A percentile compares a stretch with the other conserved stretches of the same genome.
Evolutionary conservation across 352 stramenopile species (phyloP).

Genomic region (Pythium chondricola): DNA sequence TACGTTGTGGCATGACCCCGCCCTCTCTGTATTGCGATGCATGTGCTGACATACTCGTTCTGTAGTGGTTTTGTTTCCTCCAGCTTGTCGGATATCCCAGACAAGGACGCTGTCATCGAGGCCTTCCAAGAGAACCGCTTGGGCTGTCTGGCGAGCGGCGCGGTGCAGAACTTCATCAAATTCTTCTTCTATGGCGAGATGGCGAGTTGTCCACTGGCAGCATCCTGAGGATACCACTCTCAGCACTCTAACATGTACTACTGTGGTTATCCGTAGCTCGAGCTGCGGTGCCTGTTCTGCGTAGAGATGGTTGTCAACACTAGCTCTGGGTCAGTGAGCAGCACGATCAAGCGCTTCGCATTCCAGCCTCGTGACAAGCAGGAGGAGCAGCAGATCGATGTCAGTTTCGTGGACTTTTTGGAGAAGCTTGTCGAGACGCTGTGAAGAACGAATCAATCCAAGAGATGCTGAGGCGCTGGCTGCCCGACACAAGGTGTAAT

Average conservation of each 20-base stretch:
- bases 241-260: too few species aligned
- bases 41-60: too few species aligned
- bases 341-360: slow-evolving; percentile 68
- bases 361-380: slow-evolving; percentile 47
- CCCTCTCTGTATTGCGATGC: not conserved
- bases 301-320: slow-evolving; percentile 70
- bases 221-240: too few species aligned
- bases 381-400: slow-evolving; percentile 75
- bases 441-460: slow-evolving; percentile 19
- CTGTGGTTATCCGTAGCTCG: slow-evolving; percentile 29
- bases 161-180: slow-evolving; percentile 67
- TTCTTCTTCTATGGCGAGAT: slow-evolving; percentile 88
- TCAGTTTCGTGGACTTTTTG: slow-evolving; percentile 82
- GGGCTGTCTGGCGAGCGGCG: slow-evolving; percentile 74
- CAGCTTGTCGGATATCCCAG: slow-evolving; percentile 42
- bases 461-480: too few species aligned
- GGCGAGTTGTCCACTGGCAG: slow-evolving; percentile 34
- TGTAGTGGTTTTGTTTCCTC: slow-evolving; percentile 48
- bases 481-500: slow-evolving; percentile 26
- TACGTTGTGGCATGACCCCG: slow-evolving; percentile 28
- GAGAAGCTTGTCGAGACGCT: slow-evolving; percentile 68
- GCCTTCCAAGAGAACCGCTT: slow-evolving; percentile 63
- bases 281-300: slow-evolving; percentile 79
- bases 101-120: slow-evolving; percentile 73
- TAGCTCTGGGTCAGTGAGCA: slow-evolving; percentile 41